Evolutionary conservation across 2,329 filamentous ascomycete species (phyloP).

Genomic region (Colletotrichum brevisporum): DNA sequence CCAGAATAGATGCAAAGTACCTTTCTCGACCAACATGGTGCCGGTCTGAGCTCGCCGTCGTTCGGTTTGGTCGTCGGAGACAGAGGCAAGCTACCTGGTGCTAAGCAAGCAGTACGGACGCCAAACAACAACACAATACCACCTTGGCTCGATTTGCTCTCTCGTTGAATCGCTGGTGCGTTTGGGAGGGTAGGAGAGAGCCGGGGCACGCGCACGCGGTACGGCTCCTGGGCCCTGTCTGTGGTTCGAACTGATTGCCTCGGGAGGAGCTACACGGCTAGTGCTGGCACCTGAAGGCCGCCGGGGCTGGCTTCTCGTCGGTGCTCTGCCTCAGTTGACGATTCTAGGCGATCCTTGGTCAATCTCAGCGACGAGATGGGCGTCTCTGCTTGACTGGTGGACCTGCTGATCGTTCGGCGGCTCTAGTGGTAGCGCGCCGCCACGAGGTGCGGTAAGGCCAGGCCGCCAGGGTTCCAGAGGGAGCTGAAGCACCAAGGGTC

Average conservation of each 20-base stretch:
- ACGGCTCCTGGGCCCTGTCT: slow-evolving; percentile 32
- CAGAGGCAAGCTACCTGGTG: slow-evolving; percentile 10
- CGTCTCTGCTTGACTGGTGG: slow-evolving; percentile 25
- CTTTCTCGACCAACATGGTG: slow-evolving; percentile 9
- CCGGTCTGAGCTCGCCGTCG: slow-evolving; percentile 13
- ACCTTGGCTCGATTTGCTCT: background rate
- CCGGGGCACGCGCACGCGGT: slow-evolving; percentile 7
- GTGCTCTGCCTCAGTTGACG: slow-evolving; percentile 34
- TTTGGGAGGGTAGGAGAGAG: slow-evolving; percentile 29
- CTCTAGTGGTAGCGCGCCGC: slow-evolving; percentile 26
- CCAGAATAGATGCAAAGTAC: slow-evolving; percentile 35
- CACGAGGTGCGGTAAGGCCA: slow-evolving; percentile 23
- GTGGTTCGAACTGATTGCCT: slow-evolving; percentile 36
- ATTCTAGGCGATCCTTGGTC: slow-evolving; percentile 28
- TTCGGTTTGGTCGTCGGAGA: background rate
- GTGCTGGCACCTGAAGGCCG: background rate
- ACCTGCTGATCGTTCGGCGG: slow-evolving; percentile 27
- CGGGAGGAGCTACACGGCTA: slow-evolving; percentile 16
- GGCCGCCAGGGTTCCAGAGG: slow-evolving; percentile 20
- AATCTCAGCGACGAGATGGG: slow-evolving; percentile 27
- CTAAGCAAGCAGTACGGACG: background rate
- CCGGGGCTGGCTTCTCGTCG: slow-evolving; percentile 14
- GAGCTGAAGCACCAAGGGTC: slow-evolving; percentile 37
- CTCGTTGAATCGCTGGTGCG: slow-evolving; percentile 27
- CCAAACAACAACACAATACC: background rate